Conservation (phyloP, 495 filamentous ascomycete genomes). For the Aspergillus ostianus region DNA sequence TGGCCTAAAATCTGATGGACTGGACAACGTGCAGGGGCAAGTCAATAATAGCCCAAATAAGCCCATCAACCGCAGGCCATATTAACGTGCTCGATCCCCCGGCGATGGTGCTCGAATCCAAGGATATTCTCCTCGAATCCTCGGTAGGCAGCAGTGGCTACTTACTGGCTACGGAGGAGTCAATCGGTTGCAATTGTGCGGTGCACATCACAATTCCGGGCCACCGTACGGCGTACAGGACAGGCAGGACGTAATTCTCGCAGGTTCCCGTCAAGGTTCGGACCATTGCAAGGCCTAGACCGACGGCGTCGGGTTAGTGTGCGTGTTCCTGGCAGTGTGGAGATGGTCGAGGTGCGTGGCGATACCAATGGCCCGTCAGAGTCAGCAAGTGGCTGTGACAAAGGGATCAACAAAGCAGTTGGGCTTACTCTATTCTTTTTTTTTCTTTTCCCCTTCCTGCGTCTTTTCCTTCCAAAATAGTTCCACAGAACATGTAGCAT, state of each 20-base stretch:
- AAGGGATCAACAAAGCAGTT: neutral
- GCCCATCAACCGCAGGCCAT: neutral
- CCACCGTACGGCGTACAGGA: neutral
- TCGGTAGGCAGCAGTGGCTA: too few species aligned
- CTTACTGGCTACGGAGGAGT: too few species aligned
- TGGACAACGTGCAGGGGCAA: too few species aligned
- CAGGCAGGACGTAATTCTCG: neutral
- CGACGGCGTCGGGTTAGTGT: slow-evolving; percentile 25
- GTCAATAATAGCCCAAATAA: neutral
- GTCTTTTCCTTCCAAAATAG: slow-evolving; percentile 3
- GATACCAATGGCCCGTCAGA: slow-evolving; percentile 1
- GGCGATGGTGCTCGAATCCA: too few species aligned
- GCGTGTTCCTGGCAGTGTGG: slow-evolving; percentile 29
- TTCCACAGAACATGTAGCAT: slow-evolving; percentile 13
- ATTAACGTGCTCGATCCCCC: too few species aligned
- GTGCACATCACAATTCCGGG: slow-evolving; percentile 33
- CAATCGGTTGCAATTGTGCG: neutral
- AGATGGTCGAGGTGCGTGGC: slow-evolving; percentile 25
- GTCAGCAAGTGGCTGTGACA: slow-evolving; percentile 1
- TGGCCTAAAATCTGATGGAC: neutral
- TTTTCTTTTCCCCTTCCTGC: neutral
- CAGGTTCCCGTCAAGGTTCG: slow-evolving; percentile 22
- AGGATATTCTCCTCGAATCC: too few species aligned
- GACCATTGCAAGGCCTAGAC: slow-evolving; percentile 27
- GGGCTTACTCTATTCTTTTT: neutral